These are phyloP conservation scores for Fagus sylvatica DNA, from an alignment of 306 rosid species.

Conservation along the genomic window DNA sequence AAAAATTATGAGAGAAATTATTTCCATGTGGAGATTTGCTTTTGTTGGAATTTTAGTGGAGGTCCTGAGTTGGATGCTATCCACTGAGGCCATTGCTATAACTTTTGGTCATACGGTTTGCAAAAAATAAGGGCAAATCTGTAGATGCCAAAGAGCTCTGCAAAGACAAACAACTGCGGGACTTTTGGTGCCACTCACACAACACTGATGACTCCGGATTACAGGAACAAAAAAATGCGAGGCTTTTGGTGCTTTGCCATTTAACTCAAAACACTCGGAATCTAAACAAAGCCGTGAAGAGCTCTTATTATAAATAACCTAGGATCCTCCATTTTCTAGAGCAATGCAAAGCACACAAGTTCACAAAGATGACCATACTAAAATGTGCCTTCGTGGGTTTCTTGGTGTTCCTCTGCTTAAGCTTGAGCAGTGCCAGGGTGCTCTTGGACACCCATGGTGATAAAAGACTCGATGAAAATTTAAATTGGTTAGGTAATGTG, in stretches of 20 bases:
- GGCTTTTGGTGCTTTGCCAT: neutral
- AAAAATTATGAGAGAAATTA: too few species aligned
- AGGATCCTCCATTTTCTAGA: neutral
- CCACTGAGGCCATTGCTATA: too few species aligned
- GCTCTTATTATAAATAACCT: neutral
- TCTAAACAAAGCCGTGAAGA: neutral
- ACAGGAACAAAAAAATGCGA: neutral
- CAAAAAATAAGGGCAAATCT: too few species aligned
- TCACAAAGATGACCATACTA: conserved; percentile 7
- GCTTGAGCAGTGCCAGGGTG: conserved; percentile 15
- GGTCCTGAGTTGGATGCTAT: too few species aligned
- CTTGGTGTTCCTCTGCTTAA: neutral
- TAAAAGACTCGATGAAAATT: neutral
- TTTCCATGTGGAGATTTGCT: too few species aligned
- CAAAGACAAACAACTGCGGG: neutral
- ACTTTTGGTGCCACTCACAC: neutral
- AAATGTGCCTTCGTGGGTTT: conserved; percentile 4
- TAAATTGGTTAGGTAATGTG: too few species aligned
- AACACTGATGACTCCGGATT: conserved; percentile 16
- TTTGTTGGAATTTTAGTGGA: too few species aligned
- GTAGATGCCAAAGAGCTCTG: neutral
- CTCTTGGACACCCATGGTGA: neutral
- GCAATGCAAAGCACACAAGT: conserved; percentile 1
- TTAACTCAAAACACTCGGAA: neutral
- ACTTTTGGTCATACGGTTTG: too few species aligned